phyloP scores from a whole-genome alignment of 306 rosid species.

The Rosa multiflora region DNA sequence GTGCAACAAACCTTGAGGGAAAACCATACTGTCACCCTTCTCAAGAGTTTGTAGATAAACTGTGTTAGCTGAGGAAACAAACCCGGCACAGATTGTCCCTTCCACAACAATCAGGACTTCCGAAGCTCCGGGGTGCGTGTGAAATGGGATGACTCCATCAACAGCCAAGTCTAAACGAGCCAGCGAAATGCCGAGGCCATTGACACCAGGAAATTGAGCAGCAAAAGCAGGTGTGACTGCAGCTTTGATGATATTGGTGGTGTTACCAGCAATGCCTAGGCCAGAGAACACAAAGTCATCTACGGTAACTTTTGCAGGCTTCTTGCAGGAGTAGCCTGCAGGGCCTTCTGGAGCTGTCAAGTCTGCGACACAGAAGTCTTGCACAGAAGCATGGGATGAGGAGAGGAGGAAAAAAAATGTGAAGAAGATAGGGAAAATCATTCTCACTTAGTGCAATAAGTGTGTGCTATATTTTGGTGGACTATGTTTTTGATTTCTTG shows the following conservation, averaged over 20 bases:
- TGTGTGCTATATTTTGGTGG: background rate
- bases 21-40: conserved; percentile 72
- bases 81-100: conserved; percentile 66
- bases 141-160: conserved; percentile 70
- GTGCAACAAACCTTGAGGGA: conserved; percentile 81
- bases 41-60: conserved; percentile 57
- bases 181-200: conserved; percentile 70
- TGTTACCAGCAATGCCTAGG: conserved; percentile 60
- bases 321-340: conserved; percentile 73
- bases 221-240: conserved; percentile 64
- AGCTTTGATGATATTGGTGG: conserved; percentile 70
- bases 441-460: conserved; percentile 26
- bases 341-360: conserved; percentile 48
- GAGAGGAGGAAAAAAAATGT: conserved; percentile 32
- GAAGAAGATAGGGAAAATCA: conserved; percentile 39
- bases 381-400: conserved; percentile 50
- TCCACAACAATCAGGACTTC: conserved; percentile 42
- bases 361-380: conserved; percentile 87
- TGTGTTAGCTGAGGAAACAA: conserved; percentile 50
- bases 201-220: conserved; percentile 61
- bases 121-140: conserved; percentile 76
- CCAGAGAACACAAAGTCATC: conserved; percentile 59
- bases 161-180: conserved; percentile 60
- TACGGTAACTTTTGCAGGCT: conserved; percentile 40
- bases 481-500: background rate